phyloP scores from a whole-genome alignment of 192 early-diverging fungal genomes.

The Martensiomyces pterosporus region DNA sequence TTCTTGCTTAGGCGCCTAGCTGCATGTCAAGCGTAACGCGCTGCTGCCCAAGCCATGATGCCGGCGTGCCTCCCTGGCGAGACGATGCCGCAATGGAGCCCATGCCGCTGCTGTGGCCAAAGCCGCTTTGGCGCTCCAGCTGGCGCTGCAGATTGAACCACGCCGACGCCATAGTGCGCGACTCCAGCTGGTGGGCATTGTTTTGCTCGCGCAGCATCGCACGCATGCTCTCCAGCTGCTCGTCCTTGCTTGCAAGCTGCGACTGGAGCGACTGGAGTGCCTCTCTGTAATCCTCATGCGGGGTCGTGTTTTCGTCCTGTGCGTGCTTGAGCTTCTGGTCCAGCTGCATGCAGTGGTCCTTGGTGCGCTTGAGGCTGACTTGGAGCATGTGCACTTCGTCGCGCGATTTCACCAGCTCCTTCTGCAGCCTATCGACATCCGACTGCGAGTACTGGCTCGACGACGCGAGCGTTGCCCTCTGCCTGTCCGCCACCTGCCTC shows the following conservation, averaged over 20 bases:
- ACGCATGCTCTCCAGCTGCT: slow-evolving; percentile 67
- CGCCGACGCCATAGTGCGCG: slow-evolving; percentile 76
- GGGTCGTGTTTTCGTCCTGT: slow-evolving; percentile 10
- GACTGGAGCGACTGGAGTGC: slow-evolving; percentile 55
- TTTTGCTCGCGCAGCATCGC: slow-evolving; percentile 59
- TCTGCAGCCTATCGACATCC: slow-evolving; percentile 36
- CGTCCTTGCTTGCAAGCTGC: slow-evolving; percentile 29
- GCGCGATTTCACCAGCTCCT: slow-evolving; percentile 45
- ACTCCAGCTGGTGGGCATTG: slow-evolving; percentile 60
- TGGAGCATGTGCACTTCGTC: slow-evolving; percentile 39
- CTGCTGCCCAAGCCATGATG: slow-evolving; percentile 72
- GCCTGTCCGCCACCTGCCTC: slow-evolving; percentile 22
- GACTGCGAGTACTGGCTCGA: slow-evolving; percentile 22
- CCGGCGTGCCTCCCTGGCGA: slow-evolving; percentile 42
- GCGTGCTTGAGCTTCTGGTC: slow-evolving; percentile 19
- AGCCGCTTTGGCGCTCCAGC: slow-evolving; percentile 51
- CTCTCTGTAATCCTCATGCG: slow-evolving; percentile 50
- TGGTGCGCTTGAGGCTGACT: slow-evolving; percentile 38
- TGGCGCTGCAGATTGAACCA: slow-evolving; percentile 54
- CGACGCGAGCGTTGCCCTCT: slow-evolving; percentile 14
- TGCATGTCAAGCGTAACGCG: slow-evolving; percentile 59
- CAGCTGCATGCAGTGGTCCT: slow-evolving; percentile 43
- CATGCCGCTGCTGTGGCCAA: slow-evolving; percentile 36
- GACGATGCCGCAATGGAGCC: slow-evolving; percentile 24
- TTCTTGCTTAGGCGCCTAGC: slow-evolving; percentile 28